Percentiles rank a stretch among this genome's conserved stretches.
Evolutionary conservation across 108 stramenopile genomes (phyloP).

Genomic region (Nannochloropsis granulata): DNA sequence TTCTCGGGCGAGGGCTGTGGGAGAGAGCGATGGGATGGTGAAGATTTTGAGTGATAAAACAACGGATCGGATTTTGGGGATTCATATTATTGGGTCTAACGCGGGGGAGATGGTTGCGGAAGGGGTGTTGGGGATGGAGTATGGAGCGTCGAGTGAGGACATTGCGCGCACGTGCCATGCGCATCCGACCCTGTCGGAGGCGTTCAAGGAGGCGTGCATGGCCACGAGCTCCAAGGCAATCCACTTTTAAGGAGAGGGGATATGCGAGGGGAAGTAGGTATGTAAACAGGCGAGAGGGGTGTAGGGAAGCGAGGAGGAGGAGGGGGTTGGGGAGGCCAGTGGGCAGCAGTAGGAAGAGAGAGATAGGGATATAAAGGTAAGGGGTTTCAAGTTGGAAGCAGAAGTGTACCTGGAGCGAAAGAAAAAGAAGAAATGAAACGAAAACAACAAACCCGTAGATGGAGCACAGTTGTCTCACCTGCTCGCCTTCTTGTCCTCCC

Average conservation of each 20-base stretch:
- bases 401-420: too few species aligned
- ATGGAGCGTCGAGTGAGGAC: constrained; percentile 97
- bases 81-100: constrained; percentile 97
- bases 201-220: constrained; percentile 99
- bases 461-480: too few species aligned
- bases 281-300: too few species aligned
- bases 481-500: too few species aligned
- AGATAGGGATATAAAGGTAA: too few species aligned
- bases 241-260: constrained; percentile 56
- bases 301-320: neutral
- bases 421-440: too few species aligned
- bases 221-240: constrained; percentile 96
- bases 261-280: too few species aligned
- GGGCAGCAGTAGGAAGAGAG: too few species aligned
- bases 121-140: constrained; percentile 96
- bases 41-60: constrained; percentile 90
- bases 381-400: too few species aligned
- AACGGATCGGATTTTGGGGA: constrained; percentile 89
- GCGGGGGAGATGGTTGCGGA: constrained; percentile 99
- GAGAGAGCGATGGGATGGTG: constrained; percentile 86
- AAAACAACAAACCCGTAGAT: too few species aligned
- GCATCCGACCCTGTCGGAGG: constrained; percentile 95
- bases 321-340: neutral
- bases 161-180: constrained; percentile 99
- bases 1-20: constrained; percentile 80